These are phyloP conservation scores for Termitomyces sp. DNA, from an alignment of 768 basidiomycete genomes.

Conservation along the genomic window DNA sequence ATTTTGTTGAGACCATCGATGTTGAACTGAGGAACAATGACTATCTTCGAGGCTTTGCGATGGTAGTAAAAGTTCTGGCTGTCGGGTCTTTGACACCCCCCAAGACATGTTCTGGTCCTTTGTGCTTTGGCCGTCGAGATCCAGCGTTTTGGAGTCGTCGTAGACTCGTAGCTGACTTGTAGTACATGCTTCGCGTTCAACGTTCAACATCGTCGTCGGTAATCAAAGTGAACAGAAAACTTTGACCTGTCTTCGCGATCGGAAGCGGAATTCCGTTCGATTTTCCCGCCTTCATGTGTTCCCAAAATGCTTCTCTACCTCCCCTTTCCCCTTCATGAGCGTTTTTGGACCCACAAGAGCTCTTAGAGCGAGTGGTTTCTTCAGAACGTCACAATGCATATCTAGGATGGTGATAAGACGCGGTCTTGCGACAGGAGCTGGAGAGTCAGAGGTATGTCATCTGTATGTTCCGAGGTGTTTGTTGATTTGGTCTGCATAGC, in stretches of 20 bases:
- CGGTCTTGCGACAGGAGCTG: constrained; percentile 15
- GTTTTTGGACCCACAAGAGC: constrained; percentile 6
- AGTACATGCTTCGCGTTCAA: neutral
- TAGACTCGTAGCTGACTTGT: no score
- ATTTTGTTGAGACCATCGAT: no score
- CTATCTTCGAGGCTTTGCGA: no score
- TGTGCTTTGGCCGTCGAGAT: no score
- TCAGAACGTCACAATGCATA: constrained; percentile 7
- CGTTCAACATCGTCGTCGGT: neutral
- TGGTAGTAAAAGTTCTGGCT: no score
- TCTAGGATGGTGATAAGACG: constrained; percentile 2
- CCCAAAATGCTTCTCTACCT: neutral
- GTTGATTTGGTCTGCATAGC: constrained; percentile 22
- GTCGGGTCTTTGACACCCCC: no score
- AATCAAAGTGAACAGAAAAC: no score
- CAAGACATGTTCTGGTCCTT: no score
- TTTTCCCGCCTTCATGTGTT: constrained; percentile 7
- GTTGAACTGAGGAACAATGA: no score
- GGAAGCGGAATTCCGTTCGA: constrained; percentile 10
- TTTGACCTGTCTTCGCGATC: constrained; percentile 4
- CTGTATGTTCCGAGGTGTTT: neutral
- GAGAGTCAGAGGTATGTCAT: constrained; percentile 13
- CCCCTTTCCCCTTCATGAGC: constrained; percentile 8
- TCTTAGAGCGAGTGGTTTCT: constrained; percentile 9
- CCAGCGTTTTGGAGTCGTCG: neutral